These are phyloP conservation scores for Pichia terricola DNA, from an alignment of 1,139 yeast genomes.

Conservation along the genomic window DNA sequence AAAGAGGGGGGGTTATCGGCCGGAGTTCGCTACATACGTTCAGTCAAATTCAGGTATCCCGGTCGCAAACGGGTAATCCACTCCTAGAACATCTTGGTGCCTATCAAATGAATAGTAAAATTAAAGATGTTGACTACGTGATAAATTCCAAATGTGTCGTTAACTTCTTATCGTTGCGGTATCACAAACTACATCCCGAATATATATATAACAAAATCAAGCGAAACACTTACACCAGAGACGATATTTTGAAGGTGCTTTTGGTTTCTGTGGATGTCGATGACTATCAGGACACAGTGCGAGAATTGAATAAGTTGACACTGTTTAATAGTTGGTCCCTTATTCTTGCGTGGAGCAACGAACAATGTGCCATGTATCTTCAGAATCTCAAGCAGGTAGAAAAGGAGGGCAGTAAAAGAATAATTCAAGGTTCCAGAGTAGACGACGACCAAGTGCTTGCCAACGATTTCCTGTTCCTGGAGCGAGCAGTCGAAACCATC, in stretches of 20 bases:
- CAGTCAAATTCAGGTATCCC: conserved; percentile 32
- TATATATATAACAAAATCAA: conserved; percentile 66
- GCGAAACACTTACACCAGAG: conserved; percentile 29
- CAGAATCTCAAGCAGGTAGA: conserved; percentile 43
- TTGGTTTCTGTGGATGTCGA: conserved; percentile 74
- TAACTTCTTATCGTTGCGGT: conserved; percentile 65
- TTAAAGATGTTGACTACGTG: conserved; percentile 53
- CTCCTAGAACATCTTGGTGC: conserved; percentile 38
- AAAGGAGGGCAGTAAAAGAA: conserved; percentile 20
- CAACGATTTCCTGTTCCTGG: conserved; percentile 28
- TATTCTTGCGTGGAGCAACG: conserved; percentile 71
- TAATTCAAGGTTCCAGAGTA: conserved; percentile 20
- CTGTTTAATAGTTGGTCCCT: conserved; percentile 63
- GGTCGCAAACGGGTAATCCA: conserved; percentile 55
- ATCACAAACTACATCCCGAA: conserved; percentile 83
- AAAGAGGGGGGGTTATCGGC: not conserved
- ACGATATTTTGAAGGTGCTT: conserved; percentile 44
- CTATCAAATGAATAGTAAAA: conserved; percentile 38
- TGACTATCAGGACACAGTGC: conserved; percentile 57
- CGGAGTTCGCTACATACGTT: conserved; percentile 15
- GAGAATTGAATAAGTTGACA: conserved; percentile 63
- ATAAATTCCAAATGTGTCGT: conserved; percentile 59
- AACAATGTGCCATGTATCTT: conserved; percentile 79
- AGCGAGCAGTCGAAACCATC: conserved; percentile 37
- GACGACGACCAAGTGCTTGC: conserved; percentile 24